phyloP scores from a whole-genome alignment of 2,329 filamentous ascomycete species.

The Pestalotiopsis fici region DNA sequence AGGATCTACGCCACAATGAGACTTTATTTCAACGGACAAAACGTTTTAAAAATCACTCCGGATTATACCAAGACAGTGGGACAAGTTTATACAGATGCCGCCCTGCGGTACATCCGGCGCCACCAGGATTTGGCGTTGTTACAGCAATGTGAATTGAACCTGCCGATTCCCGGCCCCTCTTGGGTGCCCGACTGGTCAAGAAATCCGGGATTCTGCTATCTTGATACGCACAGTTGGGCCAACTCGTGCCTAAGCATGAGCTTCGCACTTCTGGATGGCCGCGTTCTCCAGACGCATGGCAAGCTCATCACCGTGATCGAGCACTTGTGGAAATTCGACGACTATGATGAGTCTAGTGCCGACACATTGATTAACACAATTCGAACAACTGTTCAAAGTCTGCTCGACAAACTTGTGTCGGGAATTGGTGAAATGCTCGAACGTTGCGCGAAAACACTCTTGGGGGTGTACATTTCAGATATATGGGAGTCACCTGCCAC shows the following conservation, averaged over 20 bases:
- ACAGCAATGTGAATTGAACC: background rate
- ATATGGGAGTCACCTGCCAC: too few relatives aligned
- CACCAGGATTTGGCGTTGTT: background rate
- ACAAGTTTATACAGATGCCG: background rate
- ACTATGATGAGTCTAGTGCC: background rate
- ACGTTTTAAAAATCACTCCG: background rate
- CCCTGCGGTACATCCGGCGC: background rate
- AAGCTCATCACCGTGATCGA: background rate
- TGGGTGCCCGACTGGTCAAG: background rate
- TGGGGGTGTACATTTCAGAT: too few relatives aligned
- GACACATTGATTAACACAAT: too few relatives aligned
- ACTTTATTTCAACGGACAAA: background rate
- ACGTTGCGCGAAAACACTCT: too few relatives aligned
- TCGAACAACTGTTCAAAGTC: too few relatives aligned
- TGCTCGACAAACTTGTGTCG: too few relatives aligned
- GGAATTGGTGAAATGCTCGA: too few relatives aligned
- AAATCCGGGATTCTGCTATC: fast-evolving
- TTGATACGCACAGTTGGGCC: background rate
- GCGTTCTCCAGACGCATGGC: background rate
- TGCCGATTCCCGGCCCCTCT: background rate
- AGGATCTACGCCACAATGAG: background rate
- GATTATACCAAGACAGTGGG: background rate
- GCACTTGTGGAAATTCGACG: background rate
- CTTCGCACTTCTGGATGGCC: background rate
- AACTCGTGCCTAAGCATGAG: background rate